Percentiles rank a stretch among this genome's conserved stretches.
Evolutionary conservation across 768 basidiomycete species (phyloP).

Genomic region (Crucibulum laeve): DNA sequence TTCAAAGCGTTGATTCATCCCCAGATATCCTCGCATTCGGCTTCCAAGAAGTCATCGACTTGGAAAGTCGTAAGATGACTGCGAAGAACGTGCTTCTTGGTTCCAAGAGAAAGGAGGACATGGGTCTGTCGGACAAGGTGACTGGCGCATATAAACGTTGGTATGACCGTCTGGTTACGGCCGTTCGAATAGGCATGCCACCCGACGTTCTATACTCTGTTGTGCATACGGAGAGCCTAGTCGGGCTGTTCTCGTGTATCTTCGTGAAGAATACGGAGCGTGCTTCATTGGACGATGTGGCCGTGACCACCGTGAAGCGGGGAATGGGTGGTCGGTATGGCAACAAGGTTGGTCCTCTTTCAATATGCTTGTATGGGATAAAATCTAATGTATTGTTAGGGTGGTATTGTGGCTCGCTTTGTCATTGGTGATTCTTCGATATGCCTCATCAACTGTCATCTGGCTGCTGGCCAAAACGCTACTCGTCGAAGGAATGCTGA

Average conservation of each 20-base stretch:
- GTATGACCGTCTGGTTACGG: conserved; percentile 74
- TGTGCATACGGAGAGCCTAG: conserved; percentile 80
- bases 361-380: neutral
- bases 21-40: conserved; percentile 89
- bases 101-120: conserved; percentile 60
- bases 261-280: conserved; percentile 73
- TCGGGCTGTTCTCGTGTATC: conserved; percentile 78
- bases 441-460: conserved; percentile 95
- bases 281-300: conserved; percentile 54
- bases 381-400: conserved; percentile 37
- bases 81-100: conserved; percentile 89
- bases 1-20: conserved; percentile 68
- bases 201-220: conserved; percentile 73
- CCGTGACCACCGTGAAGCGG: conserved; percentile 82
- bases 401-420: conserved; percentile 86
- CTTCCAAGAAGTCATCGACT: conserved; percentile 93
- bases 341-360: conserved; percentile 69
- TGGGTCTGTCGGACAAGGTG: conserved; percentile 73
- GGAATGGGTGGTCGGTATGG: conserved; percentile 93
- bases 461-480: conserved; percentile 91
- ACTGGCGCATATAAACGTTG: conserved; percentile 84
- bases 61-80: conserved; percentile 88
- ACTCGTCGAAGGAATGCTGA: conserved; percentile 83
- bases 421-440: conserved; percentile 89
- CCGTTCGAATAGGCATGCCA: conserved; percentile 73